Conservation (phyloP, 345 rosid species). For the Turritis glabra region DNA sequence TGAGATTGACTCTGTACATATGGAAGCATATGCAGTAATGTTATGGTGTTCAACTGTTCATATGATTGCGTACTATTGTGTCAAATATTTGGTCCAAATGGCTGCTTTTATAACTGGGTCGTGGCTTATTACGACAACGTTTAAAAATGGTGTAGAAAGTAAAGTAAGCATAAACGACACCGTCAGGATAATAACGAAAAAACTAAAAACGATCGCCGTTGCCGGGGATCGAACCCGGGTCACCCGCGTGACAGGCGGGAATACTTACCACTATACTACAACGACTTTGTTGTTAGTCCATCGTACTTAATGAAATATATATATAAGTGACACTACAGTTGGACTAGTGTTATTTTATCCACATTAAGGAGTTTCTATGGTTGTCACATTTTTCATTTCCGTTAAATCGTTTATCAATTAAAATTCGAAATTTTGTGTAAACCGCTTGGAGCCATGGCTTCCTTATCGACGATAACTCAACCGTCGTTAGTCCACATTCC, state of each 20-base stretch:
- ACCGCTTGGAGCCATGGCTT: slow-evolving; percentile 32
- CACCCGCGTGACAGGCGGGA: slow-evolving; percentile 97
- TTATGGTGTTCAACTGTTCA: slow-evolving; percentile 19
- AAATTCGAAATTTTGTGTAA: background rate
- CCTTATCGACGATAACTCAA: slow-evolving; percentile 34
- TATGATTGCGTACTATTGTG: background rate
- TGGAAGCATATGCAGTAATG: slow-evolving; percentile 22
- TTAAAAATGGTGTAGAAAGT: background rate
- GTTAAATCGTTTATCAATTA: background rate
- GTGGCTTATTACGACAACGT: background rate
- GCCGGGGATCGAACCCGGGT: slow-evolving; percentile 98
- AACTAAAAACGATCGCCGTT: slow-evolving; percentile 48
- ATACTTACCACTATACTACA: slow-evolving; percentile 75
- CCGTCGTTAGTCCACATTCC: slow-evolving; percentile 23
- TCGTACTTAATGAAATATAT: accelerated
- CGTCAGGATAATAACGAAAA: background rate
- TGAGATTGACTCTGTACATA: slow-evolving; percentile 30
- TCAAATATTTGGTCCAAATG: background rate
- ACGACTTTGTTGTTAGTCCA: background rate
- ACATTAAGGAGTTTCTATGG: slow-evolving; percentile 13
- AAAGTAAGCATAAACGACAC: background rate
- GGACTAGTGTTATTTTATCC: background rate
- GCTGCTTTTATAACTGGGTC: background rate
- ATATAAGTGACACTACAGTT: background rate
- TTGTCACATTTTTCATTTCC: slow-evolving; percentile 8